Evolutionary conservation across 169 alveolate species (phyloP).

Genomic region (Cryptosporidium tyzzeri): DNA sequence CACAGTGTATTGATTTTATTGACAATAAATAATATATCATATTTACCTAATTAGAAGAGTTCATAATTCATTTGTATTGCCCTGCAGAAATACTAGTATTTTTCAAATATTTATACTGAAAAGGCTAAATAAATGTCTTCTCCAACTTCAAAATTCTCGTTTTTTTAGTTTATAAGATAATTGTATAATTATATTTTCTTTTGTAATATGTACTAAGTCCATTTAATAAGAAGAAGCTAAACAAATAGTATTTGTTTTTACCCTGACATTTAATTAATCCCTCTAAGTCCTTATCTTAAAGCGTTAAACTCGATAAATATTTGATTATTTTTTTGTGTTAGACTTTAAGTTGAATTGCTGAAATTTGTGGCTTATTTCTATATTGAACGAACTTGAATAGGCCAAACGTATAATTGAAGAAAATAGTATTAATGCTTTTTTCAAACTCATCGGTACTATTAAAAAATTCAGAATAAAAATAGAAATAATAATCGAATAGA

Average conservation of each 20-base stretch:
- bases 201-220: neutral
- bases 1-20: conserved; percentile 3
- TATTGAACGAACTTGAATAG: neutral
- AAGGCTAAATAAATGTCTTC: neutral
- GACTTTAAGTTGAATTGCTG: neutral
- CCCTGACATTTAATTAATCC: neutral
- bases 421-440: neutral
- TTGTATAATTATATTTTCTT: neutral
- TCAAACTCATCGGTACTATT: neutral
- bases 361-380: neutral
- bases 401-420: neutral
- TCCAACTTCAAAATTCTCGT: neutral
- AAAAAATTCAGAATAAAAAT: neutral
- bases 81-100: conserved; percentile 2
- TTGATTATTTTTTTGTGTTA: neutral
- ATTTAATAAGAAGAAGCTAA: neutral
- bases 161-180: neutral
- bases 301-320: neutral
- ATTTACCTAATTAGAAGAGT: conserved; percentile 14
- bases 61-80: conserved; percentile 19
- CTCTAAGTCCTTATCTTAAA: neutral
- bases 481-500: neutral
- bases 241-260: neutral
- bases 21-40: conserved; percentile 9
- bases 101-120: neutral